phyloP scores from a whole-genome alignment of 108 stramenopile genomes.

The Cyclotella distinguenda region DNA sequence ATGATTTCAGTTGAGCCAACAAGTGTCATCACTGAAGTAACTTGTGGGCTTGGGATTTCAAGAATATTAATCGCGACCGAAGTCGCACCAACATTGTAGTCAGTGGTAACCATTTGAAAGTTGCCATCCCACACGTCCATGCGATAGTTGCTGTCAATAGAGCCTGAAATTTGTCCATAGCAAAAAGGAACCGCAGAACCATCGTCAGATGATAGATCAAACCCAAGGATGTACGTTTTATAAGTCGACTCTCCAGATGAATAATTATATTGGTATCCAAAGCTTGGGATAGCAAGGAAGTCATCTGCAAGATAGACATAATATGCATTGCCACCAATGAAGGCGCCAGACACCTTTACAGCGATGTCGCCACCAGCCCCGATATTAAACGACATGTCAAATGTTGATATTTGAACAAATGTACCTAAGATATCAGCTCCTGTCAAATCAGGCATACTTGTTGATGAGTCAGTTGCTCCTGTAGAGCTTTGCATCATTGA shows the following conservation, averaged over 20 bases:
- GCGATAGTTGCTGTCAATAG: neutral
- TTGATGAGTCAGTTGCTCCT: neutral
- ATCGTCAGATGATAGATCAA: neutral
- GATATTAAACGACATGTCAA: conserved; percentile 19
- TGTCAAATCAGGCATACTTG: conserved; percentile 4
- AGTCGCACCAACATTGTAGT: neutral
- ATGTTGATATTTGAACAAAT: conserved; percentile 15
- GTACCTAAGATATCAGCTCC: conserved; percentile 3
- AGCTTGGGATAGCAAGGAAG: conserved; percentile 4
- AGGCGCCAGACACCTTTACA: conserved; percentile 5
- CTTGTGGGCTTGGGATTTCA: neutral
- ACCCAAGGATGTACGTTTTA: conserved; percentile 8
- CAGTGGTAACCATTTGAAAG: neutral
- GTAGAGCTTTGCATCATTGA: conserved; percentile 15
- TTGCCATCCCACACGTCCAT: conserved; percentile 4
- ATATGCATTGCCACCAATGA: conserved; percentile 6
- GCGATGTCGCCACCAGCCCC: conserved; percentile 3
- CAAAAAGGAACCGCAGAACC: neutral
- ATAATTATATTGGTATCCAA: neutral
- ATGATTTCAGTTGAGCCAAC: conserved; percentile 7
- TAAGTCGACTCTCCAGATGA: neutral
- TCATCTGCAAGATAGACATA: conserved; percentile 11
- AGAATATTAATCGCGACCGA: conserved; percentile 10
- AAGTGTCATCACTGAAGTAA: conserved; percentile 1
- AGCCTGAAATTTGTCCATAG: conserved; percentile 4